A percentile compares a stretch with the other conserved stretches of the same genome.
Conservation (phyloP, 1,139 yeast genomes). For the Eremothecium coryli region DNA sequence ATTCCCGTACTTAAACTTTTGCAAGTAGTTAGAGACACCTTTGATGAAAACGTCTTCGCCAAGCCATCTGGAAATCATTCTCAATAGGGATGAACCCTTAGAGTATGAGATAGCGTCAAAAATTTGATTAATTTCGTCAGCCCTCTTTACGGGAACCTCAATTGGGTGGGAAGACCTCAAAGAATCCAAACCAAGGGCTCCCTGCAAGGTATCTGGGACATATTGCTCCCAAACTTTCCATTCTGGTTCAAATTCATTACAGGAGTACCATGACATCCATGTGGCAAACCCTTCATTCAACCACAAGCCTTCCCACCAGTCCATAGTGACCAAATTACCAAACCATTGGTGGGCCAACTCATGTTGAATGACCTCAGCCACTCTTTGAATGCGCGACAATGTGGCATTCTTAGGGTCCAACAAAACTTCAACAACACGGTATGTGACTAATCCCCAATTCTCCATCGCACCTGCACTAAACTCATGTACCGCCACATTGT, state of each 20-base stretch:
- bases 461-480: conserved; percentile 90
- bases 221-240: conserved; percentile 80
- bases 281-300: conserved; percentile 89
- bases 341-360: conserved; percentile 94
- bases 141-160: conserved; percentile 73
- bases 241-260: conserved; percentile 69
- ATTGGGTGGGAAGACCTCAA: conserved; percentile 79
- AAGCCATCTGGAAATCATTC: conserved; percentile 67
- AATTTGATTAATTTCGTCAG: conserved; percentile 78
- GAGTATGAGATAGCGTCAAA: conserved; percentile 79
- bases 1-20: conserved; percentile 62
- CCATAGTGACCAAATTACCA: conserved; percentile 86
- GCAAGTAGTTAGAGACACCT: conserved; percentile 69
- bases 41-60: conserved; percentile 68
- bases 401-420: conserved; percentile 60
- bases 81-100: conserved; percentile 71
- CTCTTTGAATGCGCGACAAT: conserved; percentile 62
- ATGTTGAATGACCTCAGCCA: conserved; percentile 81
- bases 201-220: conserved; percentile 59
- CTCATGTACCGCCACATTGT: conserved; percentile 73
- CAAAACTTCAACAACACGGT: conserved; percentile 68
- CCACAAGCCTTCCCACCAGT: conserved; percentile 94
- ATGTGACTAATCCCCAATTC: conserved; percentile 82
- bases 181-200: conserved; percentile 62
- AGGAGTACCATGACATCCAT: conserved; percentile 78